These are phyloP conservation scores for Cladobotryum protrusum DNA, from an alignment of 2,329 filamentous ascomycete genomes.

Conservation along the genomic window DNA sequence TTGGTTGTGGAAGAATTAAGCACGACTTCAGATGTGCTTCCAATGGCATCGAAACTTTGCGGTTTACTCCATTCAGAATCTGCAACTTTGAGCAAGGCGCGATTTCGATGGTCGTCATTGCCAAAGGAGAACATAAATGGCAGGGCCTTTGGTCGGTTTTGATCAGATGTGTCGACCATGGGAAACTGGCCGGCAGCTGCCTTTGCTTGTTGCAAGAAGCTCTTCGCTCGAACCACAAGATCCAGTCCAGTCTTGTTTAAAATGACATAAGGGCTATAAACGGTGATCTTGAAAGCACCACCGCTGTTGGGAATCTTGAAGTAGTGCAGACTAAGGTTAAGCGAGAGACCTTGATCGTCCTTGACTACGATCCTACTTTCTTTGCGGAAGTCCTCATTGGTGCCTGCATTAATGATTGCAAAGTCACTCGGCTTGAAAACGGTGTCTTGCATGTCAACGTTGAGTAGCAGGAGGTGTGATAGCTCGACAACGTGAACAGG, in stretches of 20 bases:
- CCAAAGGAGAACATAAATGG: conserved; percentile 97
- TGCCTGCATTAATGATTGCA: conserved; percentile 88
- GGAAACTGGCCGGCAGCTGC: conserved; percentile 76
- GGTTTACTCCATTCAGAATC: conserved; percentile 95
- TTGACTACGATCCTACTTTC: conserved; percentile 76
- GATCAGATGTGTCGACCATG: conserved; percentile 39
- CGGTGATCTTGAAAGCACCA: conserved; percentile 89
- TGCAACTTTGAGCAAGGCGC: conserved; percentile 78
- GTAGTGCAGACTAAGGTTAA: conserved; percentile 86
- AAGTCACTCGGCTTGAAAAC: conserved; percentile 94
- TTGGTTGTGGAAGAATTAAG: conserved; percentile 68
- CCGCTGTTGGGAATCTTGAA: conserved; percentile 84
- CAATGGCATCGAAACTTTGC: conserved; percentile 96
- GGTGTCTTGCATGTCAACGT: conserved; percentile 94
- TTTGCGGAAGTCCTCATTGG: conserved; percentile 79
- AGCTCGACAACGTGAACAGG: conserved; percentile 96
- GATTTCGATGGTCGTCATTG: conserved; percentile 83
- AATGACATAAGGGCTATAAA: conserved; percentile 92
- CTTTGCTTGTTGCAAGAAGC: conserved; percentile 76
- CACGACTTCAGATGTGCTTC: conserved; percentile 83
- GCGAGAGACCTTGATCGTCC: conserved; percentile 71
- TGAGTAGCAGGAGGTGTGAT: conserved; percentile 85
- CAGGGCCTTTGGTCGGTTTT: conserved; percentile 62
- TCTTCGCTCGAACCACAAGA: conserved; percentile 82
- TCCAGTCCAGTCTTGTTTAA: conserved; percentile 92